These are phyloP conservation scores for Lobulomyces angularis DNA, from an alignment of 192 early-diverging fungal species.

Conservation along the genomic window DNA sequence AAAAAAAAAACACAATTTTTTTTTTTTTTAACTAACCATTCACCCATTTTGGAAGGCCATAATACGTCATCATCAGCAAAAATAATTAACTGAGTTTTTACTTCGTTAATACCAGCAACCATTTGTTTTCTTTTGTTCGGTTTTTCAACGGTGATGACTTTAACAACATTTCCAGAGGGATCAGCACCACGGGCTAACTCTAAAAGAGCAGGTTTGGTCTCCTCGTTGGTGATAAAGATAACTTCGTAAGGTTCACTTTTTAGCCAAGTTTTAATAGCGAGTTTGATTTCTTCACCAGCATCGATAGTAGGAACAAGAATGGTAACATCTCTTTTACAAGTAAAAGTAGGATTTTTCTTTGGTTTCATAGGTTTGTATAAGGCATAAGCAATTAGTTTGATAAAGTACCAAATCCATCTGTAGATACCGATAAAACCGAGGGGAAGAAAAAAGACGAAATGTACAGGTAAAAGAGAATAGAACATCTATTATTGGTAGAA, in stretches of 20 bases:
- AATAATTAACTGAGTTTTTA: slow-evolving; percentile 48
- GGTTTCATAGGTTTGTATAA: slow-evolving; percentile 52
- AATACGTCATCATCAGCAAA: slow-evolving; percentile 62
- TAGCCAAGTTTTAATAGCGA: slow-evolving; percentile 53
- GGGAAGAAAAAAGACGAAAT: slow-evolving; percentile 55
- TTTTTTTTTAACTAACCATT: too few relatives aligned
- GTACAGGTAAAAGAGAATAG: too few relatives aligned
- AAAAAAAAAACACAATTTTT: too few relatives aligned
- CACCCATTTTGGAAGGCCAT: slow-evolving; percentile 46
- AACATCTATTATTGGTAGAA: too few relatives aligned
- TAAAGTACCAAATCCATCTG: slow-evolving; percentile 56
- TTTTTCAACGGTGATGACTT: slow-evolving; percentile 41
- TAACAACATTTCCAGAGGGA: slow-evolving; percentile 23
- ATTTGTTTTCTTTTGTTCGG: slow-evolving; percentile 60
- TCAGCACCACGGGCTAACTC: slow-evolving; percentile 46
- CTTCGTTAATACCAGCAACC: slow-evolving; percentile 52
- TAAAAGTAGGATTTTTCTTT: slow-evolving; percentile 40
- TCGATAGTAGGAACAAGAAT: slow-evolving; percentile 67
- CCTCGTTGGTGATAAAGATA: slow-evolving; percentile 52
- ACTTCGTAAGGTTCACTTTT: slow-evolving; percentile 51
- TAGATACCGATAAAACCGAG: slow-evolving; percentile 61
- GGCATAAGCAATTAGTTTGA: slow-evolving; percentile 43
- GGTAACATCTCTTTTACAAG: slow-evolving; percentile 46
- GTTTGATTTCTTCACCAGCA: slow-evolving; percentile 59
- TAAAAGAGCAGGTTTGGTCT: slow-evolving; percentile 26